Evolutionary conservation across 768 basidiomycete genomes (phyloP), one percentile per base, ranked within the genome.

Genomic region (Leccinum arenicola): DNA sequence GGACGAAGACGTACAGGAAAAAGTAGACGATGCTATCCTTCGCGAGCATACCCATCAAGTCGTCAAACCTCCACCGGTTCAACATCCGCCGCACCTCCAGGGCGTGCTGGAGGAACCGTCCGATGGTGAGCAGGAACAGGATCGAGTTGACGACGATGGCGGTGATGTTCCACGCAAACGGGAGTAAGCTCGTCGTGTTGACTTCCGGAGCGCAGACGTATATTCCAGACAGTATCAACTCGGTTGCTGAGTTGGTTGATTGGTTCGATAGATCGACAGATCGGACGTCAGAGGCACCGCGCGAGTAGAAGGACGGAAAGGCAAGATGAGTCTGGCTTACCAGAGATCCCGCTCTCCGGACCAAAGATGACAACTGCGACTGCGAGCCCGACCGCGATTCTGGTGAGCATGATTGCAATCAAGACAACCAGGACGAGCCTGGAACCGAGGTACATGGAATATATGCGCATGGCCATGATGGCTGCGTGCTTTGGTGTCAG

Each of bases 361-460:
- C 66, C 66, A 38, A 66, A 56, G 8, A 59, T 53, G 36, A 58
- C 29, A 17, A 59, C 10, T 3, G 51, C 50, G 25, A 64, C 38
- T 1, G 53, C 65, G 23, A 67, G 53, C 15, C 59, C 60, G 4
- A 67, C 10, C 3, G 14, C 43, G 6, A 64, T 55, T 25, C 60
- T 55, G 8, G 54, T 21, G 19, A 62, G 21, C 33, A 67, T 36
- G 21, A 47, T 47, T 17, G 12, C 33, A 11, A 58, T 17, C 33
- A 67, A 49, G 52, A 65, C 40, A 15, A 3, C 25, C 6, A 67
- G 14, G 19, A 67, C 23, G 23, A 4, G 33, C 19, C 40, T 60
- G 4, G 66, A 67, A 17, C 57, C 51, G 4, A 67, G 50, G 29
- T 66, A 66, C 65, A 67, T 67, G 50, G 66, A 57, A 40, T 68